Base-by-base conservation (phyloP, 2,329 filamentous ascomycete genomes). In the Fusarium sp. region DNA sequence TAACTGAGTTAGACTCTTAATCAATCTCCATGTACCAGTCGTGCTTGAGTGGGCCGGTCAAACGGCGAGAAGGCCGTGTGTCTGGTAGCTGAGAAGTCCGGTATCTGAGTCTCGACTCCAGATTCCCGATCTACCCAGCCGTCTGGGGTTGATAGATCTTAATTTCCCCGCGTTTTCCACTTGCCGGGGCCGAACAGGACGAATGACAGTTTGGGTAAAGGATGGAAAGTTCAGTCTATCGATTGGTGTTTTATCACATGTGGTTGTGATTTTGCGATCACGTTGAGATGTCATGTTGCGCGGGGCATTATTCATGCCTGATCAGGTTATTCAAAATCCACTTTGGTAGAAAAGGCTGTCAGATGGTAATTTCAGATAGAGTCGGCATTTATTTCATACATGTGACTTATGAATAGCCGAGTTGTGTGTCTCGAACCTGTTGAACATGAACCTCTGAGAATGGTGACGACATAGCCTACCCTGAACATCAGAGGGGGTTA, bases 1-100 rank as follows among this genome's bases (percentile, higher is more conserved):
- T 26, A n/a, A 51, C 36, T 28, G 23, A 51, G 34, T 51, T 51
- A 40, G 34, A 28, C 6, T 28, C 8, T 45, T 33, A 10, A 1
- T 28, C 15, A 28, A 15, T 51, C 30, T 30, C 30, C 8, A 30
- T 30, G 8, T 23, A 20, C 23, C 23, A 51, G 33, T 51, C 47
- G 9, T 40, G 34, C 10, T 40, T 30, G 5, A 30, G 2, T 30
- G 30, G 4, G 30, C 30, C 3, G 30, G 30, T 11, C 8, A 30
- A 20, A 18, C 47, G 47, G 47, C 33, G 47, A 51, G 47, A 51
- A 51, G 34, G 23, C 47, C 47, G 47, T 45, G 28, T 15, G 23
- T 45, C 18, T 16, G 26, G 42, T 28, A 26, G 34, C 34, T 38
- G 33, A 38, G 20, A 51, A 30, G 16, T 50, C 47, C 33, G 47